Conservation (phyloP, 2,329 filamentous ascomycete species). For the Ophiostoma australiae region DNA sequence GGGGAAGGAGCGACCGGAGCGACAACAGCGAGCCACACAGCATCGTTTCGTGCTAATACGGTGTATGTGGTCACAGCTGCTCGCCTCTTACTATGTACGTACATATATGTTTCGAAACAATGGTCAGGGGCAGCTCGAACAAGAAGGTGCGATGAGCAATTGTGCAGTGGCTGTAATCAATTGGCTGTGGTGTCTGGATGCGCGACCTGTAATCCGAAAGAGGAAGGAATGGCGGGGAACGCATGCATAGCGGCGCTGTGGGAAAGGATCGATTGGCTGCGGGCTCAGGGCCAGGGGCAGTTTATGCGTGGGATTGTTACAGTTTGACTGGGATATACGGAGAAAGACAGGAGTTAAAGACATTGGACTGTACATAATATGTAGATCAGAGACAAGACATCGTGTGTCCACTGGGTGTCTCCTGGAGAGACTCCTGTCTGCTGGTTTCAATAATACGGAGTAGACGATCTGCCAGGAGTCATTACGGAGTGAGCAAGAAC, state of each 20-base stretch:
- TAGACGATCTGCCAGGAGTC: too few species aligned
- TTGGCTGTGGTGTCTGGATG: not conserved
- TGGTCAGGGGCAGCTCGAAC: not conserved
- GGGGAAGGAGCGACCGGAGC: not conserved
- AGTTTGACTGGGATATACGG: not conserved
- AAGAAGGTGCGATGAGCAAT: not conserved
- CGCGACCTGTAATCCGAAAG: not conserved
- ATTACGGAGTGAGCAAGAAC: too few species aligned
- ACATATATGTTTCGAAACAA: not conserved
- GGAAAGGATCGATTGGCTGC: not conserved
- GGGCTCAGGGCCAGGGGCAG: not conserved
- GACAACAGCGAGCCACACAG: not conserved
- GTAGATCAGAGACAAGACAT: too few species aligned
- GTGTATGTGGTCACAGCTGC: too few species aligned
- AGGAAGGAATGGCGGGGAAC: not conserved
- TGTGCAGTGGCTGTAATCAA: not conserved
- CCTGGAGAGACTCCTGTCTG: too few species aligned
- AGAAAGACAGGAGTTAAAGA: not conserved
- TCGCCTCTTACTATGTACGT: too few species aligned
- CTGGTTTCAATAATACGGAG: too few species aligned
- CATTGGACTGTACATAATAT: too few species aligned
- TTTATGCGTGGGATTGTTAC: not conserved
- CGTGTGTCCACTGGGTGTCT: too few species aligned
- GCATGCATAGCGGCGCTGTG: not conserved
- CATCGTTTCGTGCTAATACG: not conserved